Conservation (phyloP, 305 asterid genomes). For the Rubia peregrina region DNA sequence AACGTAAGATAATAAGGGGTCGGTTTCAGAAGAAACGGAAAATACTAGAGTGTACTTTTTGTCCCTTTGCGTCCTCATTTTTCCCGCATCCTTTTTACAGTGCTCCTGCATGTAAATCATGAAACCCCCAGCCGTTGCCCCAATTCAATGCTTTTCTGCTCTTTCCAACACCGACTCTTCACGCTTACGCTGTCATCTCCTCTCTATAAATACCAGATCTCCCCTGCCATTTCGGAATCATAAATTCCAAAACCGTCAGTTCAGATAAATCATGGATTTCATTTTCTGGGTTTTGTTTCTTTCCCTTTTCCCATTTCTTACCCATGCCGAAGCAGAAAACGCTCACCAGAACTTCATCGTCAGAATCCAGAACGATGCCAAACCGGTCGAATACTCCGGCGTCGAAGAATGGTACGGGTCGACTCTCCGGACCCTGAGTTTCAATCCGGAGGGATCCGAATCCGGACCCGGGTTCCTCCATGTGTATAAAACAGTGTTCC, state of each 20-base stretch:
- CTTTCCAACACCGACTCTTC: not conserved
- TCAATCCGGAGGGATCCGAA: conserved; percentile 18
- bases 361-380: conserved; percentile 49
- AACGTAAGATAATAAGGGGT: no score
- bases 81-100: not conserved
- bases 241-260: not conserved
- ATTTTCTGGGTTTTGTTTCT: not conserved
- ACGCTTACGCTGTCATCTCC: not conserved
- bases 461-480: conserved; percentile 36
- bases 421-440: conserved; percentile 46
- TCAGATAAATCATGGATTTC: conserved; percentile 1
- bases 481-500: conserved; percentile 59
- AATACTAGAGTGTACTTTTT: not conserved
- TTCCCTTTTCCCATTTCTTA: not conserved
- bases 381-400: conserved; percentile 52
- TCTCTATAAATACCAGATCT: not conserved
- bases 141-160: not conserved
- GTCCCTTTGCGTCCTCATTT: not conserved
- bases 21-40: no score
- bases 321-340: not conserved
- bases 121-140: not conserved
- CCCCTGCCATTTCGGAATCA: not conserved
- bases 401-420: conserved; percentile 59
- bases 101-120: conserved; percentile 8
- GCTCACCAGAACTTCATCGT: conserved; percentile 46